Conservation (phyloP, 371 early-diverging fungal genomes). For the Mucor circinelloides region DNA sequence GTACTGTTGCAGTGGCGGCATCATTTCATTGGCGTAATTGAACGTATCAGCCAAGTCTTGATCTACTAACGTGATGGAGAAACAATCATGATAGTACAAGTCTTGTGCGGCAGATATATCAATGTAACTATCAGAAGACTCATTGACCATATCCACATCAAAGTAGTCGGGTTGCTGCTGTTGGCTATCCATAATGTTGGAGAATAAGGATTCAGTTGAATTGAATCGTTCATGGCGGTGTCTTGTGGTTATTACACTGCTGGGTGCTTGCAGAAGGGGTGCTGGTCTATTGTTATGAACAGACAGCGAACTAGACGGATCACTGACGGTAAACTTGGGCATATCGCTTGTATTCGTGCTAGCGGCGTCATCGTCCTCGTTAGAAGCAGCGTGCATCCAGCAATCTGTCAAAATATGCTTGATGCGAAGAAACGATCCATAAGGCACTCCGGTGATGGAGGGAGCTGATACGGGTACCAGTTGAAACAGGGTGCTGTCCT, state of each 20-base stretch:
- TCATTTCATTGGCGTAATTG: constrained; percentile 39
- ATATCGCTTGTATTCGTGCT: neutral
- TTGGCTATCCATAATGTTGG: neutral
- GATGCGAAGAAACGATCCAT: constrained; percentile 48
- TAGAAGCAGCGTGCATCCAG: constrained; percentile 52
- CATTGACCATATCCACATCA: neutral
- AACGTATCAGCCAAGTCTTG: constrained; percentile 30
- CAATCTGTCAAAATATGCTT: constrained; percentile 50
- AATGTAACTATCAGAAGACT: neutral
- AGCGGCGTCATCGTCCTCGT: constrained; percentile 9
- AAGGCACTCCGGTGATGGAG: constrained; percentile 18
- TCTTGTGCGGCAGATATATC: constrained; percentile 36
- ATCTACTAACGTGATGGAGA: constrained; percentile 39
- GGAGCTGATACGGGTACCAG: constrained; percentile 36
- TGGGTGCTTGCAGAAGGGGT: neutral
- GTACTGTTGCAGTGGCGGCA: constrained; percentile 34
- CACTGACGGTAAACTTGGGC: neutral
- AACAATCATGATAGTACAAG: constrained; percentile 47
- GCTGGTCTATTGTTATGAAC: neutral
- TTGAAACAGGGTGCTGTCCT: constrained; percentile 45
- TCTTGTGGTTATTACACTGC: neutral
- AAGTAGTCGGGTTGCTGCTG: neutral
- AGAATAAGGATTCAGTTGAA: constrained; percentile 5
- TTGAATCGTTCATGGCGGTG: constrained; percentile 3
- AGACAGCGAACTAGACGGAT: neutral